A percentile compares a stretch with the other conserved stretches of the same genome.
Conservation (phyloP, 176 grass and related monocot genomes). For the Oryza nivara region DNA sequence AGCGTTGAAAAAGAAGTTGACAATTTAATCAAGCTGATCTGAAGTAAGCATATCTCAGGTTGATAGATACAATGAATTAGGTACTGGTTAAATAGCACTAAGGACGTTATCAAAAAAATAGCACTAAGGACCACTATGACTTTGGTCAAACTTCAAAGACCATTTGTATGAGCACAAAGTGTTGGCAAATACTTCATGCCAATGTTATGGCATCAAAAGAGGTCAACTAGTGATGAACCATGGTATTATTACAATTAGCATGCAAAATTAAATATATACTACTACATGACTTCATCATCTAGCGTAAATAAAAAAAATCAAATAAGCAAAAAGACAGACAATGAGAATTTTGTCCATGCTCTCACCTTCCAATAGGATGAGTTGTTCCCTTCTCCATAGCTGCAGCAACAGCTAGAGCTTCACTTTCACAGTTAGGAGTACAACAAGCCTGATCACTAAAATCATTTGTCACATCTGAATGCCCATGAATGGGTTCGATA, state of each 20-base stretch:
- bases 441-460: constrained; percentile 65
- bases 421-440: constrained; percentile 92
- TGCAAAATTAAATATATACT: neutral
- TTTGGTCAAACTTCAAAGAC: neutral
- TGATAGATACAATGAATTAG: neutral
- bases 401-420: constrained; percentile 95
- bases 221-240: neutral
- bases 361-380: constrained; percentile 95
- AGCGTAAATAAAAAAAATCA: constrained; percentile 15
- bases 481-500: constrained; percentile 97
- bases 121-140: neutral
- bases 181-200: neutral
- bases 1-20: neutral
- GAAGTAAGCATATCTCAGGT: neutral
- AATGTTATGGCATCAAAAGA: neutral
- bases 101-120: neutral
- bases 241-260: neutral
- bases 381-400: constrained; percentile 99
- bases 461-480: constrained; percentile 46
- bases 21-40: neutral
- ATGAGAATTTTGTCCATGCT: constrained; percentile 22
- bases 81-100: neutral
- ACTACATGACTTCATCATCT: neutral
- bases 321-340: neutral
- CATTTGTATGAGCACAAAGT: neutral